Evolutionary conservation across 176 grass and related monocot genomes (phyloP), one percentile per base, ranked within the genome.

Genomic region (Oryza glumipatula): DNA sequence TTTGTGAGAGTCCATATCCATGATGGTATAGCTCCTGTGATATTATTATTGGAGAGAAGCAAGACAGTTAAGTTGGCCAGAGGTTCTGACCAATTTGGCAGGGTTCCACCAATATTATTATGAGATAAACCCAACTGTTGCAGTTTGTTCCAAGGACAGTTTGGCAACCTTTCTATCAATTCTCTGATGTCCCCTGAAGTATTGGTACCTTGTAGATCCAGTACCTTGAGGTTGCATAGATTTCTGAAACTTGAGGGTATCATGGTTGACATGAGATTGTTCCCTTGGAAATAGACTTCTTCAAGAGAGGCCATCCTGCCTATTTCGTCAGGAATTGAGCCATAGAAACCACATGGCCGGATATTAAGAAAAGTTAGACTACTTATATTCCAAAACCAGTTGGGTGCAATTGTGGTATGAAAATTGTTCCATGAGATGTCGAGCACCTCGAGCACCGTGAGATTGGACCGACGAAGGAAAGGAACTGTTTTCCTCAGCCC

Each of bases 361-460:
- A 80, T 66, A 44, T 67, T 3, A 65, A 81, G 70, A 68, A 1
- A 1, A 28, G 28, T 2, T 1, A 75, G 70, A 11, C n/a, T 44
- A 15, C 61, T 68, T 56, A 47, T 15, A 13, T 81, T 81, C 85
- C 77, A 86, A 68, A 86, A 86, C 77, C 70, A 86, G 11, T 75
- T 81, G 3, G 85, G 8, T 21, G 68, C 13, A 54, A 80, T 73
- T 0, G 14, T 3, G 3, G 45, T 74, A 33, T 3, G 12, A 8
- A 86, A 28, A 2, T 1, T 28, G 1, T 28, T 28, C 1, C 28
- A 1, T 1, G 28, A 74, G 14, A 86, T 74, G 35, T 80, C 70
- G 0, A 86, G 77, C 58, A 44, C 61, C 22, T 80, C 17, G 15
- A 74, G 85, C 49, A 0, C 15, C 0, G 46, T 80, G 5, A 86